Conservation (phyloP, 345 rosid species). For the Alliaria petiolata region DNA sequence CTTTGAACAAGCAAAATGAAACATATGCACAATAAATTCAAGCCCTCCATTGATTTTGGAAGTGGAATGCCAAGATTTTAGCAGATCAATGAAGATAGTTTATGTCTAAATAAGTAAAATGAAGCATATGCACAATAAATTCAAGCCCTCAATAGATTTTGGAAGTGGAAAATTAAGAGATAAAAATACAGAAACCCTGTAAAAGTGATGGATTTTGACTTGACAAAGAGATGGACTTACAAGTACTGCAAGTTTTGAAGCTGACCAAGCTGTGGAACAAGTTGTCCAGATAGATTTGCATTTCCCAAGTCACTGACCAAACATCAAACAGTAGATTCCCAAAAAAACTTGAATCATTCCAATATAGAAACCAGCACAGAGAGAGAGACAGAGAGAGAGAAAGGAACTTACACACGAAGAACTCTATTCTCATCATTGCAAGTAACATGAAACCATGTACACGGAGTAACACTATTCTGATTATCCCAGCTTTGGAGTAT, state of each 20-base stretch:
- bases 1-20: background rate
- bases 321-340: background rate
- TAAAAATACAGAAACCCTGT: background rate
- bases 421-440: slow-evolving; percentile 70
- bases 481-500: slow-evolving; percentile 84
- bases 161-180: no score
- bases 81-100: no score
- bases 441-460: slow-evolving; percentile 86
- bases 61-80: no score
- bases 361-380: background rate
- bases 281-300: slow-evolving; percentile 28
- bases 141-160: no score
- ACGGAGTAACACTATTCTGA: slow-evolving; percentile 60
- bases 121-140: no score
- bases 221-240: slow-evolving; percentile 41
- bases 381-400: background rate
- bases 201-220: background rate
- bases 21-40: background rate
- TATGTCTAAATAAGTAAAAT: no score
- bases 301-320: slow-evolving; percentile 34
- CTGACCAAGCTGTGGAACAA: slow-evolving; percentile 29
- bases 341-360: background rate
- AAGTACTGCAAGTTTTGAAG: slow-evolving; percentile 71
- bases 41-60: background rate
- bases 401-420: slow-evolving; percentile 63